These are phyloP conservation scores for Arachnopeziza araneosa DNA, from an alignment of 2,329 filamentous ascomycete species.

Conservation along the genomic window DNA sequence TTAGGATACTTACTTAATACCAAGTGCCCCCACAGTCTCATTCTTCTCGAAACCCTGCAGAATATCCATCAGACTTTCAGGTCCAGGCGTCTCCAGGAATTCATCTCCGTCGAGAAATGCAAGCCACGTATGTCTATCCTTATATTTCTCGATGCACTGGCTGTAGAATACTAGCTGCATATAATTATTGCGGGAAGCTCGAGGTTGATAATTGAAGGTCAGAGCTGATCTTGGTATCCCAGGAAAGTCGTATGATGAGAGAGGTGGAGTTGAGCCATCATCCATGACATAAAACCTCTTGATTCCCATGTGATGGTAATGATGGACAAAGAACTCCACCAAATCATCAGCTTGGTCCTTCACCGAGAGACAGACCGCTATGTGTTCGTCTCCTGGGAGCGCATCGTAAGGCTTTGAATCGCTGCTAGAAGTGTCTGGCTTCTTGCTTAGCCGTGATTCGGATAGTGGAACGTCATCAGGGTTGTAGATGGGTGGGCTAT, in stretches of 20 bases:
- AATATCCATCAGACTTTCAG: slow-evolving; percentile 24
- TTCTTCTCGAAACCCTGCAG: slow-evolving; percentile 24
- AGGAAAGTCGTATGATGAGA: slow-evolving; percentile 17
- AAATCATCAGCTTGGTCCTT: slow-evolving; percentile 22
- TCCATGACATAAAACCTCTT: slow-evolving; percentile 27
- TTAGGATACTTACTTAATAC: slow-evolving; percentile 20
- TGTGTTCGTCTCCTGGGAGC: slow-evolving; percentile 14
- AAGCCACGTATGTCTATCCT: slow-evolving; percentile 30
- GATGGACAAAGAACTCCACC: slow-evolving; percentile 24
- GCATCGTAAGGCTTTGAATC: slow-evolving; percentile 4
- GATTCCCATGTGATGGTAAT: slow-evolving; percentile 25
- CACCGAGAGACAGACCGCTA: slow-evolving; percentile 24
- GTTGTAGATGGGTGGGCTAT: background rate
- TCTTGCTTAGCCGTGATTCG: background rate
- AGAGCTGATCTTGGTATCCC: slow-evolving; percentile 19
- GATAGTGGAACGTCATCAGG: background rate
- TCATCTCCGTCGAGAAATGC: slow-evolving; percentile 32
- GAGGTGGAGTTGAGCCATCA: slow-evolving; percentile 23
- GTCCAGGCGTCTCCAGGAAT: slow-evolving; percentile 18
- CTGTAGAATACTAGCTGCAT: slow-evolving; percentile 22
- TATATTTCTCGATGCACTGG: slow-evolving; percentile 21
- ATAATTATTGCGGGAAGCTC: background rate
- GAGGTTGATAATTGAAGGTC: slow-evolving; percentile 21
- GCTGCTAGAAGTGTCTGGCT: background rate
- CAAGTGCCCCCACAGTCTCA: slow-evolving; percentile 27